Percentiles rank a stretch among this genome's conserved stretches.
phyloP scores from a whole-genome alignment of 805 yeast genomes.

The Sugiyamaella americana region DNA sequence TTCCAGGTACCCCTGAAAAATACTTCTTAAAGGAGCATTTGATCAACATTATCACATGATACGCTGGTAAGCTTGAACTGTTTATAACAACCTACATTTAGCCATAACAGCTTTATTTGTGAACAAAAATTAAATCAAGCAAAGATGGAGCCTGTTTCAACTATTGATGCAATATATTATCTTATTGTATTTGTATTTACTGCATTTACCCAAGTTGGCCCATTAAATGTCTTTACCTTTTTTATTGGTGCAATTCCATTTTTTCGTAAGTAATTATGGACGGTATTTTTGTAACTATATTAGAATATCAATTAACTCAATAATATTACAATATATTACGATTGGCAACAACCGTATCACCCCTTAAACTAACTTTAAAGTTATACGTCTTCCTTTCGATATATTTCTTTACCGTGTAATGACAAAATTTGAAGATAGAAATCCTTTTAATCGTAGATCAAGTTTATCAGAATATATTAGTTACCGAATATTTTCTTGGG shows the following conservation, averaged over 20 bases:
- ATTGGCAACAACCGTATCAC: too few relatives aligned
- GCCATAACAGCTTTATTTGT: not conserved
- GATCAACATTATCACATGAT: not conserved
- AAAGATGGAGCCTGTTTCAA: conserved; percentile 13
- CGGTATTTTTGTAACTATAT: not conserved
- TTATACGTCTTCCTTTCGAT: conserved; percentile 24
- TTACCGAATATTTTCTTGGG: conserved; percentile 23
- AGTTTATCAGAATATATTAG: conserved; percentile 23
- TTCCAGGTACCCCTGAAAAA: not conserved
- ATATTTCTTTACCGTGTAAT: conserved; percentile 21
- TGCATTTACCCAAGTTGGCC: too few relatives aligned
- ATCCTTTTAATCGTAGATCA: conserved; percentile 20
- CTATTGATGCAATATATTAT: conserved; percentile 8
- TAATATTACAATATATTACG: not conserved
- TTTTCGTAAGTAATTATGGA: conserved; percentile 10
- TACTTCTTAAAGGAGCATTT: not conserved
- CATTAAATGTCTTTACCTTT: conserved; percentile 11
- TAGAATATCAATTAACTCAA: not conserved
- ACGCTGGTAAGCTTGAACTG: not conserved
- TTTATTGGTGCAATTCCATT: conserved; percentile 16
- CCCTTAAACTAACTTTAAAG: too few relatives aligned
- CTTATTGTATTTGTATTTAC: conserved; percentile 3
- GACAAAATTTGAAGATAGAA: conserved; percentile 23
- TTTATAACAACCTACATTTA: not conserved
- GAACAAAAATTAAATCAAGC: not conserved